Percentiles rank a stretch among this genome's conserved stretches.
phyloP scores from a whole-genome alignment of 371 early-diverging fungal species.

The Mortierella sp. region DNA sequence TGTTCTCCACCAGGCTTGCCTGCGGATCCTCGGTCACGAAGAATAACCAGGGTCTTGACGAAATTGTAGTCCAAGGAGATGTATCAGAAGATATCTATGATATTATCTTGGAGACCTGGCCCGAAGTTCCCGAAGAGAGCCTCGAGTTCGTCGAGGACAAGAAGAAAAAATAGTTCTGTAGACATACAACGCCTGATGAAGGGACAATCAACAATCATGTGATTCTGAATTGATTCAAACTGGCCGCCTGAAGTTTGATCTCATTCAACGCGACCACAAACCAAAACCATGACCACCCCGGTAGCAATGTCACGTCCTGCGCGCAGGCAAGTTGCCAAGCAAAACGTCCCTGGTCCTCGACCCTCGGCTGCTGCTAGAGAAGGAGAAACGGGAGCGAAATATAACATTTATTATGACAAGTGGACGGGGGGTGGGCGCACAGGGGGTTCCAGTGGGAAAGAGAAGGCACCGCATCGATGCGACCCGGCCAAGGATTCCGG shows the following conservation, averaged over 20 bases:
- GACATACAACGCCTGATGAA: too few relatives aligned
- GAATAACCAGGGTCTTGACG: constrained; percentile 89
- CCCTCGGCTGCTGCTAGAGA: constrained; percentile 1
- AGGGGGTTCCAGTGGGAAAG: constrained; percentile 11
- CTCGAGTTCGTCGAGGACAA: constrained; percentile 74
- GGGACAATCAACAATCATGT: too few relatives aligned
- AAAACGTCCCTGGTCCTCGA: constrained; percentile 29
- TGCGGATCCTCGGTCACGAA: constrained; percentile 93
- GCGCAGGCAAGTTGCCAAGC: constrained; percentile 40
- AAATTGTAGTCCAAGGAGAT: constrained; percentile 95
- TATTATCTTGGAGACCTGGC: constrained; percentile 70
- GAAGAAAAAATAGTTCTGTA: constrained; percentile 60
- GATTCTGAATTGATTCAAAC: too few relatives aligned
- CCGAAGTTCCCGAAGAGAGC: constrained; percentile 72
- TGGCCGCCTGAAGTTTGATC: too few relatives aligned
- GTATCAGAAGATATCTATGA: constrained; percentile 84
- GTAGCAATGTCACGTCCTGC: constrained; percentile 31
- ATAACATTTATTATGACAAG: constrained; percentile 85
- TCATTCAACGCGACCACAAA: too few relatives aligned
- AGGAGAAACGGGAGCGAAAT: constrained; percentile 51
- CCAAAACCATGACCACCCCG: neutral
- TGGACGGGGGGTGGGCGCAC: constrained; percentile 62
- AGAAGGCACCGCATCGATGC: constrained; percentile 74
- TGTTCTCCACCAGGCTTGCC: constrained; percentile 92
- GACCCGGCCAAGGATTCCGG: constrained; percentile 77